Conservation (phyloP, 2,329 filamentous ascomycete species). For the Phialophora verrucosa region DNA sequence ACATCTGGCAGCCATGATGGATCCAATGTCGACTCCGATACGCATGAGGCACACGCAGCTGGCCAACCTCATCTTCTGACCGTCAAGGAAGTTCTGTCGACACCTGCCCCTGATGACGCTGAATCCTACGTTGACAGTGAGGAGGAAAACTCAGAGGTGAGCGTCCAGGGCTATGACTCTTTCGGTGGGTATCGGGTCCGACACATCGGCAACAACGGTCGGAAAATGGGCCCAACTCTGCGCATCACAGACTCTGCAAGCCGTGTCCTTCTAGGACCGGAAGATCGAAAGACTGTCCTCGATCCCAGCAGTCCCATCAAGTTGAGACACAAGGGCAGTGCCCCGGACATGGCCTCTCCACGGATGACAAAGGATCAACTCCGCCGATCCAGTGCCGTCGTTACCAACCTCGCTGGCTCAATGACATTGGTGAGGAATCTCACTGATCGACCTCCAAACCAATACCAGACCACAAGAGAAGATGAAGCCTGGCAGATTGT, state of each 20-base stretch:
- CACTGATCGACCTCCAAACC: conserved; percentile 19
- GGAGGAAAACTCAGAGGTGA: conserved; percentile 4
- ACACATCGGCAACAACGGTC: conserved; percentile 18
- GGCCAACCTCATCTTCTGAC: conserved; percentile 6
- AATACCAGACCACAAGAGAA: conserved; percentile 7
- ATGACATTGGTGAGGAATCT: conserved; percentile 25
- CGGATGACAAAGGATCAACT: conserved; percentile 9
- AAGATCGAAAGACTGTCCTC: neutral
- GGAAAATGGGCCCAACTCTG: conserved; percentile 31
- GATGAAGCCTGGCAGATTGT: conserved; percentile 23
- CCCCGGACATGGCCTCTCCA: conserved; percentile 21
- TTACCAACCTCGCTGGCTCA: conserved; percentile 8
- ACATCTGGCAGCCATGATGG: neutral
- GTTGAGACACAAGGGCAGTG: conserved; percentile 24
- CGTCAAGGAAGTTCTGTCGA: conserved; percentile 26
- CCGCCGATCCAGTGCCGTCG: conserved; percentile 24
- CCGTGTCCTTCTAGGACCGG: conserved; percentile 28
- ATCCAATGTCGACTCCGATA: neutral
- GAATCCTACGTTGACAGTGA: conserved; percentile 19
- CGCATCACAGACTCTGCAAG: conserved; percentile 36
- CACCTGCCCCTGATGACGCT: conserved; percentile 19
- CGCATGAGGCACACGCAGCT: neutral
- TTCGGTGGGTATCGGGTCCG: conserved; percentile 33
- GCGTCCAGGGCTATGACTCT: conserved; percentile 30
- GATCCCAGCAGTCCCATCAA: neutral